Evolutionary conservation across 1,139 yeast genomes (phyloP).

Genomic region (Keqinozyma sinolaborantium): DNA sequence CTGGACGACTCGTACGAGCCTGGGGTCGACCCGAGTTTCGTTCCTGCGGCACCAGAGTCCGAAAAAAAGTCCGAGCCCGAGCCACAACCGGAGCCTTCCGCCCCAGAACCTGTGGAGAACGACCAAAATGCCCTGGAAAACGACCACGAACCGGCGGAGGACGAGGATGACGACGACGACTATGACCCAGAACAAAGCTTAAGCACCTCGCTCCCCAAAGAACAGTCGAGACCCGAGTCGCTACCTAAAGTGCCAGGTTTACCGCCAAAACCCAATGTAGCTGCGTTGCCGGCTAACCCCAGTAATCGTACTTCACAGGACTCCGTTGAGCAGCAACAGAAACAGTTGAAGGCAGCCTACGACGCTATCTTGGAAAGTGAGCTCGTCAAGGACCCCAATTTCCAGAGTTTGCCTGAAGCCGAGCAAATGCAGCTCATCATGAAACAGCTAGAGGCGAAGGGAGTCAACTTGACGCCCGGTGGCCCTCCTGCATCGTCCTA

Average conservation of each 20-base stretch:
- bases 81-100: too few relatives aligned
- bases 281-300: slow-evolving; percentile 33
- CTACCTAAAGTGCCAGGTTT: too few relatives aligned
- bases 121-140: too few relatives aligned
- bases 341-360: slow-evolving; percentile 26
- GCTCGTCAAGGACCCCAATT: slow-evolving; percentile 27
- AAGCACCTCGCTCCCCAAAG: too few relatives aligned
- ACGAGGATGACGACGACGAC: slow-evolving; percentile 16
- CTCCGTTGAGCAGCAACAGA: slow-evolving; percentile 8
- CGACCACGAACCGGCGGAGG: slow-evolving; percentile 3
- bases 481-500: slow-evolving; percentile 9
- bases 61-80: too few relatives aligned
- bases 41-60: too few relatives aligned
- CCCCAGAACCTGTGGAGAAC: slow-evolving; percentile 3
- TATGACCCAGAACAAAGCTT: slow-evolving; percentile 21
- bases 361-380: slow-evolving; percentile 33
- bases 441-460: slow-evolving; percentile 23
- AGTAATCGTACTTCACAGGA: slow-evolving; percentile 10
- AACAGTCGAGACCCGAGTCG: too few relatives aligned
- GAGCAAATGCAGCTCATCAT: slow-evolving; percentile 33
- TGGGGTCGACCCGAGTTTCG: slow-evolving; percentile 1
- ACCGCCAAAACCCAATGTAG: slow-evolving; percentile 12
- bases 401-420: slow-evolving; percentile 23
- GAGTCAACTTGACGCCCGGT: slow-evolving; percentile 18
- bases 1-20: slow-evolving; percentile 2